phyloP scores from a whole-genome alignment of 179 eudicot species.

The Nepenthes alata region DNA sequence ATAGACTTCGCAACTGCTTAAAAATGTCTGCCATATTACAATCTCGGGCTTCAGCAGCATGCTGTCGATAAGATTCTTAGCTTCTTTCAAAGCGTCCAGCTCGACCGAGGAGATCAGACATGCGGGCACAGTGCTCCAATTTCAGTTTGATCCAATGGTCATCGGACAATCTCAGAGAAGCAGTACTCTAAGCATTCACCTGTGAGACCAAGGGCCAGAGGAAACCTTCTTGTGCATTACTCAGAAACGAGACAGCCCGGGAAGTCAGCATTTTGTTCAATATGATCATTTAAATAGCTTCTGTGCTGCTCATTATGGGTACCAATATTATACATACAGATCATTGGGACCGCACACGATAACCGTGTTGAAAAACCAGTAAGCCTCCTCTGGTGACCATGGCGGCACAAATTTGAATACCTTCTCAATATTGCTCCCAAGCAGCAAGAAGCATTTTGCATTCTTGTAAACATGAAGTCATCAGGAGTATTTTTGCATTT shows the following conservation, averaged over 20 bases:
- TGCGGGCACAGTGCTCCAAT: constrained; percentile 38
- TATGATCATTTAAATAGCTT: constrained; percentile 27
- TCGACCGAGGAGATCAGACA: constrained; percentile 45
- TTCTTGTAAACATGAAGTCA: constrained; percentile 28
- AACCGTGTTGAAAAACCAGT: constrained; percentile 18
- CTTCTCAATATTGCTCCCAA: constrained; percentile 12
- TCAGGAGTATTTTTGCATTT: constrained; percentile 27
- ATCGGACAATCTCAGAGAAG: constrained; percentile 13
- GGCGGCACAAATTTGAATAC: constrained; percentile 30
- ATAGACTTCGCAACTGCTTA: constrained; percentile 36
- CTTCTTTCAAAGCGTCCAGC: constrained; percentile 33
- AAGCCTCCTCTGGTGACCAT: constrained; percentile 44
- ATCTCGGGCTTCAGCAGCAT: constrained; percentile 37
- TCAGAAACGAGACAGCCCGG: constrained; percentile 28
- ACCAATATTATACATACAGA: constrained; percentile 31
- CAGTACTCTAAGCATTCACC: constrained; percentile 30
- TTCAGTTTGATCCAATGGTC: constrained; percentile 19
- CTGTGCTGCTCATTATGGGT: constrained; percentile 10
- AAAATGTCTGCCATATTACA: constrained; percentile 36
- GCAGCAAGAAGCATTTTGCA: constrained; percentile 29
- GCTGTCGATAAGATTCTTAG: constrained; percentile 27
- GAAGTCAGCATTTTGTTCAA: constrained; percentile 25
- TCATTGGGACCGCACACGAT: constrained; percentile 31
- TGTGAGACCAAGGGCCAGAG: constrained; percentile 23
- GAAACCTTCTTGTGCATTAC: constrained; percentile 29